Conservation (phyloP, 305 asterid species). For the Salvia sclarea region DNA sequence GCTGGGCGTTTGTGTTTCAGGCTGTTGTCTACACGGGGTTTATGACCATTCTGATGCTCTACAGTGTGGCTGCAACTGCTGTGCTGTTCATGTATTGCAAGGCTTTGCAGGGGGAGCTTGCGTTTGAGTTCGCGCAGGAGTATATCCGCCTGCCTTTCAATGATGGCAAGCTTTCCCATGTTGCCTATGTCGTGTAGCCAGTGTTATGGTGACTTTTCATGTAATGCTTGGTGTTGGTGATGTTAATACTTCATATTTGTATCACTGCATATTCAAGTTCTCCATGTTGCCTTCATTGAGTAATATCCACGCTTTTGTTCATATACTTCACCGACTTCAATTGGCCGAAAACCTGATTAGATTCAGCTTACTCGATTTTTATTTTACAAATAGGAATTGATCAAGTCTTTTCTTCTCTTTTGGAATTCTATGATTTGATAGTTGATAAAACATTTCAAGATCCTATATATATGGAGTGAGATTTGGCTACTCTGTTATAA, state of each 20-base stretch:
- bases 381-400: neutral
- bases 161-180: constrained; percentile 68
- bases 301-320: neutral
- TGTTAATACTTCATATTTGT: too few relatives aligned
- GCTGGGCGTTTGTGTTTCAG: constrained; percentile 59
- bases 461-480: too few relatives aligned
- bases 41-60: constrained; percentile 56
- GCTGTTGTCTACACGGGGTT: constrained; percentile 58
- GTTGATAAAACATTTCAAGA: neutral
- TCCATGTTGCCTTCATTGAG: too few relatives aligned
- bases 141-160: constrained; percentile 83
- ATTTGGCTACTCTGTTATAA: too few relatives aligned
- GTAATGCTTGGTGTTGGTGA: too few relatives aligned
- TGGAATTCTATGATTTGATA: neutral
- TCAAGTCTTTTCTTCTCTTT: neutral
- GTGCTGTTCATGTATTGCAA: constrained; percentile 61
- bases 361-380: neutral
- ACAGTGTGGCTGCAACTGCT: constrained; percentile 46
- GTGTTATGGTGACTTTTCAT: too few relatives aligned
- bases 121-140: constrained; percentile 70
- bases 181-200: constrained; percentile 49
- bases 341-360: too few relatives aligned
- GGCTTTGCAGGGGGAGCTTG: constrained; percentile 72
- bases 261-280: too few relatives aligned
- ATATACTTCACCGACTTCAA: neutral